Evolutionary conservation across 768 basidiomycete genomes (phyloP), one percentile per base, ranked within the genome.

Genomic region (Amylocystis lapponica): DNA sequence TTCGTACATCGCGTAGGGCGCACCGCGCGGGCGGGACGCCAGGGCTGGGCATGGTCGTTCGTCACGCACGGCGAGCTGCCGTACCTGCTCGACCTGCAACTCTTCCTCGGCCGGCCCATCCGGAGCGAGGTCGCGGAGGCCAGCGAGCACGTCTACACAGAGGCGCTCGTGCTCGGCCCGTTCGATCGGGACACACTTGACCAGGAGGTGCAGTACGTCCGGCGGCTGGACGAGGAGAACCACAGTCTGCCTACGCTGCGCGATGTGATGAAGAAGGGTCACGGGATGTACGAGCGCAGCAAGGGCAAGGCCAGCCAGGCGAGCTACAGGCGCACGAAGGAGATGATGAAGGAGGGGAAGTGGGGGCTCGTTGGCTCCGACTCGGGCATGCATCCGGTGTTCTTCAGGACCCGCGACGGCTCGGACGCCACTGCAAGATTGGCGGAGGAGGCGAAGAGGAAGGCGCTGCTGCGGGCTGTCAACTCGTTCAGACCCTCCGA

Each of bases 1-100:
- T 99, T 97, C 52, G 83, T 99, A 0, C 96, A 99, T 63, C 87
- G 96, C 45, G 95, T 98, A 19, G 96, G 96, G 35, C 80, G 96
- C 46, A 97, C 96, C 4, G 96, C 96, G 5, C 78, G 96, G 56
- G 95, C 95, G 1, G 96, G 96, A 12, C 74, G 93, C 42, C 83
- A 82, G 57, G 96, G 96, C 25, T 92, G 91, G 86, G 95, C 95
- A 2, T 97, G 91, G 89, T 92, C 89, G 3, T 90, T 99, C 57
- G 74, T 96, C 41, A 87, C 88, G 3, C 77, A 83, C 56, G 57
- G 74, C 11, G 96, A 99, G 56, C 71, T 97, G 25, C 93, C 94
- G 0, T 88, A 87, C 66, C 74, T 98, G 20, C 71, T 94, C 49
- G 96, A 99, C 59, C 71, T 99, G 31, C 93, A 97, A 54, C 77